Evolutionary conservation across 1,284 basidiomycete species (phyloP).

Genomic region (Inonotus obliquus): DNA sequence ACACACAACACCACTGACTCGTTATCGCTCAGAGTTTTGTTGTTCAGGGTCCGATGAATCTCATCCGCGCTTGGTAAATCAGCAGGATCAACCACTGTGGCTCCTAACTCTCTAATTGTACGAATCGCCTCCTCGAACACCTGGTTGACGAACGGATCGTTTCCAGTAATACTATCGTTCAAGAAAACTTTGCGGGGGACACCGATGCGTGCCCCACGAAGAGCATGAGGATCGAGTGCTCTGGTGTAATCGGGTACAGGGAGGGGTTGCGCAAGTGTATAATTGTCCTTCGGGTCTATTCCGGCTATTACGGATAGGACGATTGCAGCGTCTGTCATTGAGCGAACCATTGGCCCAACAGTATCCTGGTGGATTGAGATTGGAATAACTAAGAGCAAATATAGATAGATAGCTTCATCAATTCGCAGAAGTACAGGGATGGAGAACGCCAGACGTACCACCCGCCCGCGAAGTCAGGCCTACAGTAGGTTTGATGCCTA

Average conservation of each 20-base stretch:
- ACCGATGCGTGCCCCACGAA: slow-evolving; percentile 55
- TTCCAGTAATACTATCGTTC: slow-evolving; percentile 38
- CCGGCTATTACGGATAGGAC: slow-evolving; percentile 59
- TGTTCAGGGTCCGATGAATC: slow-evolving; percentile 24
- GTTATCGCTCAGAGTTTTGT: slow-evolving; percentile 36
- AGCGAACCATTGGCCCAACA: slow-evolving; percentile 57
- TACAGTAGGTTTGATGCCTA: slow-evolving; percentile 58
- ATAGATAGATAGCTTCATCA: background rate
- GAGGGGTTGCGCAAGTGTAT: slow-evolving; percentile 51
- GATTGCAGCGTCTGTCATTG: slow-evolving; percentile 53
- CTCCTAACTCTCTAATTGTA: slow-evolving; percentile 46
- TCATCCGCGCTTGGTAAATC: slow-evolving; percentile 55
- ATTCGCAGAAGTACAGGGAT: too few species aligned
- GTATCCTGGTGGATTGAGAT: slow-evolving; percentile 62
- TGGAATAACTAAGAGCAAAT: slow-evolving; percentile 43
- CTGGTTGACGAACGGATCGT: slow-evolving; percentile 38
- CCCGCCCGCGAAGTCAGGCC: slow-evolving; percentile 60
- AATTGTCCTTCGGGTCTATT: slow-evolving; percentile 54
- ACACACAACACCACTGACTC: slow-evolving; percentile 48
- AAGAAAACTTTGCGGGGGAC: slow-evolving; percentile 46
- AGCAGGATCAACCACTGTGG: slow-evolving; percentile 57
- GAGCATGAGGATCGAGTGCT: slow-evolving; percentile 43
- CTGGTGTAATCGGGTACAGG: slow-evolving; percentile 51
- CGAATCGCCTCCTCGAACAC: slow-evolving; percentile 48
- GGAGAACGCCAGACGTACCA: slow-evolving; percentile 30